Evolutionary conservation across 2,329 filamentous ascomycete species (phyloP), one percentile per base, ranked within the genome.

Genomic region (Pyrenochaeta sp.): DNA sequence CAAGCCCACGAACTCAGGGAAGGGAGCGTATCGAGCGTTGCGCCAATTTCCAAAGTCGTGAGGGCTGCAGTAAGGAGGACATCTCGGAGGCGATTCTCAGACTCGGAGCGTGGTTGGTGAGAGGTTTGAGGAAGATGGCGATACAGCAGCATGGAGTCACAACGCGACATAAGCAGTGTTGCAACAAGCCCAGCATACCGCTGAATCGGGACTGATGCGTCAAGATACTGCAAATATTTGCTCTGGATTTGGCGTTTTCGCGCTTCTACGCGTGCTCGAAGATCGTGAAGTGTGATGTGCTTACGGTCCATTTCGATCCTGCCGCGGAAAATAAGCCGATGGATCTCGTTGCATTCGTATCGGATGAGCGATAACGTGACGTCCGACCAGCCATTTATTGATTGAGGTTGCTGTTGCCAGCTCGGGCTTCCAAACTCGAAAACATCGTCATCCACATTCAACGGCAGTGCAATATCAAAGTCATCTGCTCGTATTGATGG

Each of bases 131-230:
- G 72, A 1, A 75, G 68, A 35, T 75, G 73, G 2, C 73, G 73
- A 56, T 75, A 75, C 18, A 75, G 67, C 1, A 75, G 68, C 73
- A 75, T 75, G 1, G 71, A 74, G 60, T 75, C 73, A 61, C 73
- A 75, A 49, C 73, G 72, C 2, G 73, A 60, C 68, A 75, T 73
- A n/a, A 75, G 61, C 1, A 75, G 61, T 0, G 71, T 75, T 1
- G 71, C 72, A 15, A 75, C 72, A 2, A 75, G 66, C 11, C 73
- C 72, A n/a, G 72, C 73, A 27, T 75, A 75, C 7, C 73, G 68
- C 53, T 75, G 71, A 7, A 75, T 69, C 1, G 73, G 72, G 0
- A 69, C 56, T 4, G 61, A 61, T 11, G 70, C 67, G 21, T 75
- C 73, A 7, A 75, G 68, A 27, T 66, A 67, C 32, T 67, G 68